Base-by-base conservation (phyloP, 2,329 filamentous ascomycete genomes). In the Neodidymelliopsis sp. region DNA sequence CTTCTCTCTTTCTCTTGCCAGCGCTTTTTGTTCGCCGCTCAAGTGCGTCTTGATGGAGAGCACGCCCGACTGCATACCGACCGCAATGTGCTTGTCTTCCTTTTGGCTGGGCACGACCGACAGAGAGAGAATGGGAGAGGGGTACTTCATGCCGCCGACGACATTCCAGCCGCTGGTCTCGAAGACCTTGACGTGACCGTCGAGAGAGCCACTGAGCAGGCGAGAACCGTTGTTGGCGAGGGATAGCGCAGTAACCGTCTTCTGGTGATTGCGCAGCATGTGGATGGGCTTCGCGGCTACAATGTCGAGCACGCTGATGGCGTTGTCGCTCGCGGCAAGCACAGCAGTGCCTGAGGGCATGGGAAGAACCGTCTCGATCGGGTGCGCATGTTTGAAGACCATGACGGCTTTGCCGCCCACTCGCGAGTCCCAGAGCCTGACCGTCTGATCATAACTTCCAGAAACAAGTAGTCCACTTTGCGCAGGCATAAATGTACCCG, bases 121-220 rank as follows among this genome's bases (percentile, higher is more conserved):
- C 50, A 97, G 82, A 8, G 91, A 89, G 10, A 99, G 84, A 49
- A 99, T 89, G 1, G 94, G 94, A 2, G 91, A 89, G 4, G 91
- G 87, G 74, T 97, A 99, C 75, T 97, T 99, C 53, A 89, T 85
- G 40, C 90, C 93, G 28, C 90, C 88, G n/a, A 97, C 92, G 6
- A 97, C 90, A 69, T 97, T 96, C 94, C 94, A 99, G 39, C 85
- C 87, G 1, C 86, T 87, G 1, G 92, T 97, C 75, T 97, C 93
- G 65, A 96, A 97, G 28, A 99, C 85, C 76, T 99, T 99, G 76
- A 97, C 87, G 74, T 97, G 94, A 8, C 94, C 95, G 72, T 99
- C 94, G 34, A 99, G 81, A 15, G 88, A 91, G 73, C 91, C 94
- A 57, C 88, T 92, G 43, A 99, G 83, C 47, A 99, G 81, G 39